Evolutionary conservation across 1,139 yeast species (phyloP).

Genomic region (Hemisphaericaspora xylofermentans): DNA sequence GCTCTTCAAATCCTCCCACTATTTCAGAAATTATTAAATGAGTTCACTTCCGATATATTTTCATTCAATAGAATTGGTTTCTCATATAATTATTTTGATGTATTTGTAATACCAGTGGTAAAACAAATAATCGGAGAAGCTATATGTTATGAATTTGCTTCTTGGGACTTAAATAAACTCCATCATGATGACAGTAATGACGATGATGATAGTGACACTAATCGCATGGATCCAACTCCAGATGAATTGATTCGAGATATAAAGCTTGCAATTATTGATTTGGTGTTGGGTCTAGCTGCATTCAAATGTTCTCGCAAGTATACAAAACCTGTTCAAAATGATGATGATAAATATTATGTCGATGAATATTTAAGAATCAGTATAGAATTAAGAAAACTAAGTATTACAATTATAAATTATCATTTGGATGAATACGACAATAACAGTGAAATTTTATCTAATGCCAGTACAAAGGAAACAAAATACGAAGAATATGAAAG

Average conservation of each 20-base stretch:
- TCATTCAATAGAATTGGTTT: slow-evolving; percentile 24
- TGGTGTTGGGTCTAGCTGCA: slow-evolving; percentile 30
- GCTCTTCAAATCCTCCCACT: slow-evolving; percentile 17
- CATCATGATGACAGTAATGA: slow-evolving; percentile 10
- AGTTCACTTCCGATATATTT: slow-evolving; percentile 20
- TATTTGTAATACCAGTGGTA: slow-evolving; percentile 30
- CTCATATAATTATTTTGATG: slow-evolving; percentile 28
- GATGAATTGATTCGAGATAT: slow-evolving; percentile 19
- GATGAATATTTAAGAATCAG: slow-evolving; percentile 30
- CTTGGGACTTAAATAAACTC: slow-evolving; percentile 17
- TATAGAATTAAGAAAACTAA: slow-evolving; percentile 39
- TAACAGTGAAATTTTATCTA: slow-evolving; percentile 18
- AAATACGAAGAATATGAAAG: slow-evolving; percentile 22
- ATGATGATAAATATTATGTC: slow-evolving; percentile 17
- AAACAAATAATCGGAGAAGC: slow-evolving; percentile 33
- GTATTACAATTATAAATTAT: slow-evolving; percentile 34
- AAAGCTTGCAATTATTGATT: slow-evolving; percentile 27
- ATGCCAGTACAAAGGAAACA: slow-evolving; percentile 5
- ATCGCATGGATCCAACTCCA: slow-evolving; percentile 5
- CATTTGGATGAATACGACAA: slow-evolving; percentile 46
- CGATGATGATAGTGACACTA: slow-evolving; percentile 11
- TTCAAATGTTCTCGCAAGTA: slow-evolving; percentile 18
- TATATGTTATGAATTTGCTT: slow-evolving; percentile 22
- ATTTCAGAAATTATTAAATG: slow-evolving; percentile 20
- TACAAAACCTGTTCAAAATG: slow-evolving; percentile 10